phyloP scores from a whole-genome alignment of 2,329 filamentous ascomycete genomes.

The Pyrenochaeta sp. region DNA sequence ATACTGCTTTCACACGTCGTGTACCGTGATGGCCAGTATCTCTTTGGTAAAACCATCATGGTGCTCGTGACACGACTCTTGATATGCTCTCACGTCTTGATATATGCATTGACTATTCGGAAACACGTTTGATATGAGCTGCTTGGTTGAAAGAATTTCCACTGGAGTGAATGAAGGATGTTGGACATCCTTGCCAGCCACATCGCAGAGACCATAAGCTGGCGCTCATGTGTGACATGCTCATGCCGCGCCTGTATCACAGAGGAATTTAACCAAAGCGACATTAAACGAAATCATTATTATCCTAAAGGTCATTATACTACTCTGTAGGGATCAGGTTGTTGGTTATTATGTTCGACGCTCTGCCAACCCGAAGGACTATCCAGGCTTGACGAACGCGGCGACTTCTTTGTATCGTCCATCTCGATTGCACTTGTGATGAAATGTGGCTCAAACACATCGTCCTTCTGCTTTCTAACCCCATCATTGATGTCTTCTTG shows the following conservation, averaged over 20 bases:
- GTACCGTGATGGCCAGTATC: constrained; percentile 32
- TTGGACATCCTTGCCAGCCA: no score
- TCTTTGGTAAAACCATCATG: constrained; percentile 27
- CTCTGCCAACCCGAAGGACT: constrained; percentile 19
- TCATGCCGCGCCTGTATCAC: no score
- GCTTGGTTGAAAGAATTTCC: no score
- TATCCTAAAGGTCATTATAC: no score
- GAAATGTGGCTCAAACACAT: constrained; percentile 21
- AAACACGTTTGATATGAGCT: no score
- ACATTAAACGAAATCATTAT: no score
- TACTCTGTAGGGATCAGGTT: constrained; percentile 17
- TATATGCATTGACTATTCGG: background rate
- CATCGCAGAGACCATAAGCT: no score
- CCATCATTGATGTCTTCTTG: constrained; percentile 30
- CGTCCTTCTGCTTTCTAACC: constrained; percentile 20
- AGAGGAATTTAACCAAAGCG: no score
- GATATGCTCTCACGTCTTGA: no score
- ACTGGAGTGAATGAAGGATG: no score
- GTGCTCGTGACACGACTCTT: no score
- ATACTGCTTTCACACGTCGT: constrained; percentile 1
- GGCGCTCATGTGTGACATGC: no score
- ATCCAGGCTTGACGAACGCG: constrained; percentile 14
- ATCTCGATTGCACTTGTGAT: constrained; percentile 37
- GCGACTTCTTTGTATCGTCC: constrained; percentile 23
- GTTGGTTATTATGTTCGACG: constrained; percentile 15